phyloP scores from a whole-genome alignment of 495 filamentous ascomycete species.

The Lindgomyces ingoldianus region DNA sequence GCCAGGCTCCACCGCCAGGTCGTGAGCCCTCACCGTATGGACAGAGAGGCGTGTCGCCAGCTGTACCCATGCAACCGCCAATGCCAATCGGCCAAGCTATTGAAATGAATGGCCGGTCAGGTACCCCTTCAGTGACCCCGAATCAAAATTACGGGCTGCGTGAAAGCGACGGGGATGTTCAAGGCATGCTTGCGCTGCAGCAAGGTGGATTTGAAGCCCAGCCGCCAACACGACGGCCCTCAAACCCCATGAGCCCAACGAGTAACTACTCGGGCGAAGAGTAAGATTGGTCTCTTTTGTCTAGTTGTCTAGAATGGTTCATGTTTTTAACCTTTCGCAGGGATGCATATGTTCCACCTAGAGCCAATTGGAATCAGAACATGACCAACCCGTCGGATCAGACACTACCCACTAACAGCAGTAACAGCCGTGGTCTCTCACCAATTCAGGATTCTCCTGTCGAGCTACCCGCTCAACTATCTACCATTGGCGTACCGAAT shows the following conservation, averaged over 20 bases:
- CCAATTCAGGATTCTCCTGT: slow-evolving; percentile 45
- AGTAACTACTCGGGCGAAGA: slow-evolving; percentile 72
- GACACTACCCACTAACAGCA: slow-evolving; percentile 24
- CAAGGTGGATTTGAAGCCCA: slow-evolving; percentile 51
- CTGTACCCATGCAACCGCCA: slow-evolving; percentile 28
- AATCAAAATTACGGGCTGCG: slow-evolving; percentile 48
- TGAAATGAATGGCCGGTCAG: slow-evolving; percentile 74
- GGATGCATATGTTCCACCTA: slow-evolving; percentile 53
- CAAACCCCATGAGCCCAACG: slow-evolving; percentile 53
- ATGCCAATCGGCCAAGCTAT: slow-evolving; percentile 68
- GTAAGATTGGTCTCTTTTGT: slow-evolving; percentile 57
- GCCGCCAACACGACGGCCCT: slow-evolving; percentile 47
- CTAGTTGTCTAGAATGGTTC: neutral
- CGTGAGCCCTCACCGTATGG: slow-evolving; percentile 36
- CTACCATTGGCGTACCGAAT: slow-evolving; percentile 40
- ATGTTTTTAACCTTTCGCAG: slow-evolving; percentile 27
- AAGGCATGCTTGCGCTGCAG: slow-evolving; percentile 68
- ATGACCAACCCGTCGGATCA: slow-evolving; percentile 32
- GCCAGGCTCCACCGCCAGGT: slow-evolving; percentile 15
- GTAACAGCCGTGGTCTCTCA: slow-evolving; percentile 35
- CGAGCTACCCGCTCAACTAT: slow-evolving; percentile 45
- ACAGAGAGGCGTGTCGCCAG: slow-evolving; percentile 23
- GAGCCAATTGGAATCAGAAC: slow-evolving; percentile 50
- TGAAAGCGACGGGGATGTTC: slow-evolving; percentile 68
- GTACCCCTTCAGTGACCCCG: slow-evolving; percentile 49